Base-by-base conservation (phyloP, 1,284 basidiomycete genomes). In the Heimioporus retisporus region DNA sequence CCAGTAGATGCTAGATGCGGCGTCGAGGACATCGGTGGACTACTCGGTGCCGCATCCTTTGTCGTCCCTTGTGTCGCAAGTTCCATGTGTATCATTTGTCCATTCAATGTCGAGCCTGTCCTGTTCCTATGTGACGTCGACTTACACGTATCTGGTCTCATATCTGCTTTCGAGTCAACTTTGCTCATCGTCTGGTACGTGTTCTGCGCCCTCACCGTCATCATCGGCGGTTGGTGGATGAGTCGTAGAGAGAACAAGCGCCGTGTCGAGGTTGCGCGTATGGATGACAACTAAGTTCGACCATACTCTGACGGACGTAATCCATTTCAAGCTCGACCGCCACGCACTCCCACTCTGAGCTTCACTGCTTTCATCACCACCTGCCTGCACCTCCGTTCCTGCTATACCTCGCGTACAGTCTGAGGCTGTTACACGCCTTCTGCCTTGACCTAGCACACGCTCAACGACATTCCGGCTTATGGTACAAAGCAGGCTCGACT, bases 61-160 rank as follows among this genome's bases (percentile, higher is more conserved):
- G 97, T 99, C 78, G 92, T 96, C 25, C 96, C 95, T 5, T 96
- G 97, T 74, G 96, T 99, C 51, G 96, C 95, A 5, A 98, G 97
- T 11, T 94, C 93, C 21, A 98, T 99, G 90, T 97, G 96, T 75
- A 92, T 99, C 77, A 95, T 99, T 77, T 92, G 92, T 67, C 96
- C 96, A 0, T 99, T 99, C 82, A 87, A 89, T 69, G 96, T 99
- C 21, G 86, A 92, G 43, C 88, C 85, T 0, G 84, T 86, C 50
- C 91, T 95, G 1, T 99, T 99, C 81, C 81, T 98, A 19, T 91
- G 98, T 46, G 98, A 99, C 78, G 93, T 97, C 42, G 91, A 94
- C 23, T 99, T 99, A n/a, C n/a, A n/a, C n/a, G n/a, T n/a, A n/a
- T n/a, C 48, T 75, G 91, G 92, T 5, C 79, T 83, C 55, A 91